Evolutionary conservation across 2,329 filamentous ascomycete genomes (phyloP).

Genomic region (Verticillium isaacii): DNA sequence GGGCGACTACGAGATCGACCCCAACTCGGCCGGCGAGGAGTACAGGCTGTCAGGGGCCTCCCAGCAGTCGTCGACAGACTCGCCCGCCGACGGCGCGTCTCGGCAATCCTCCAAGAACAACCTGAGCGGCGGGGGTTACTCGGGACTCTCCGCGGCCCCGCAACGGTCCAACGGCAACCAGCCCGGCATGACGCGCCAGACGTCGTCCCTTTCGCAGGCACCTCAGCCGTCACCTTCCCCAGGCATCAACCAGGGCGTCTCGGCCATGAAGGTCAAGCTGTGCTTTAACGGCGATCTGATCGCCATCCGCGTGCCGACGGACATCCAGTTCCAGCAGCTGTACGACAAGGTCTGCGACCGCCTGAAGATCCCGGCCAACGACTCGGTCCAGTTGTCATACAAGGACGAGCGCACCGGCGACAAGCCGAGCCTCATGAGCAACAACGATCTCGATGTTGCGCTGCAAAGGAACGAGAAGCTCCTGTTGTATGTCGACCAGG

Average conservation of each 20-base stretch:
- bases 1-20: constrained; percentile 90
- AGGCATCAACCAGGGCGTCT: constrained; percentile 37
- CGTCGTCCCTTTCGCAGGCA: constrained; percentile 44
- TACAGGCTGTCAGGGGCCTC: constrained; percentile 71
- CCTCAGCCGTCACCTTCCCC: constrained; percentile 53
- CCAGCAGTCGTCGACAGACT: constrained; percentile 60
- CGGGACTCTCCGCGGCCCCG: constrained; percentile 47
- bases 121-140: constrained; percentile 52
- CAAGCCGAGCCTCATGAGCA: constrained; percentile 69
- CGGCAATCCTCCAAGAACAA: constrained; percentile 63
- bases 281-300: constrained; percentile 91
- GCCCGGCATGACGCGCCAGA: constrained; percentile 36
- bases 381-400: constrained; percentile 77
- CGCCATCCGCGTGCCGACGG: constrained; percentile 79
- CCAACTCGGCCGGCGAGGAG: constrained; percentile 58
- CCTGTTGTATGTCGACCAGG: constrained; percentile 64
- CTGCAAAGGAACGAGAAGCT: constrained; percentile 84
- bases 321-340: constrained; percentile 73
- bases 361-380: constrained; percentile 64
- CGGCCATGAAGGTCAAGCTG: constrained; percentile 86
- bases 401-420: constrained; percentile 77
- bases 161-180: constrained; percentile 30
- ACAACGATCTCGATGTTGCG: constrained; percentile 77
- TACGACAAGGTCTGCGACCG: constrained; percentile 82
- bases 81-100: constrained; percentile 55